Conservation (phyloP, 805 yeast species). For the Wickerhamiella dianesei region DNA sequence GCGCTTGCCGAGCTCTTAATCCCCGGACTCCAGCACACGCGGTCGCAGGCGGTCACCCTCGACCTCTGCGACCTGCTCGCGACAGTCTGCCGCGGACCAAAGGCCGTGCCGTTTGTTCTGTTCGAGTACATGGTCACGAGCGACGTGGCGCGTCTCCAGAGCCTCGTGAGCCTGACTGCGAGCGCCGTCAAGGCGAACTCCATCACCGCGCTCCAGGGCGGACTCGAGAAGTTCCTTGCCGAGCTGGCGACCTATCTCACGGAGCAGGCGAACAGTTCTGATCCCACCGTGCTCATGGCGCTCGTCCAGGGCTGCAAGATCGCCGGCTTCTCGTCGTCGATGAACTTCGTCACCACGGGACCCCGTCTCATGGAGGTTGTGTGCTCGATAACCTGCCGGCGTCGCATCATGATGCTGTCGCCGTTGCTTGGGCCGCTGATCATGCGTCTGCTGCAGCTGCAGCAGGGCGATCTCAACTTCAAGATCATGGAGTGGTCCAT, state of each 20-base stretch:
- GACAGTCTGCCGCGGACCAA: not conserved
- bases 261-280: not conserved
- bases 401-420: not conserved
- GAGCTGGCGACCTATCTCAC: constrained; percentile 1
- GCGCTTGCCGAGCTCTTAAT: not conserved
- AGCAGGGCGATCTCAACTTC: constrained; percentile 3
- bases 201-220: not conserved
- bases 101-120: constrained; percentile 1
- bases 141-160: constrained; percentile 3
- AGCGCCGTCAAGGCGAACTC: not conserved
- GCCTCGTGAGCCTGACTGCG: not conserved
- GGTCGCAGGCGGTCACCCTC: constrained; percentile 2
- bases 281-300: constrained; percentile 1
- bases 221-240: constrained; percentile 1
- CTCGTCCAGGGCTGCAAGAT: constrained; percentile 4
- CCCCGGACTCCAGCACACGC: constrained; percentile 3
- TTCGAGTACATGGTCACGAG: constrained; percentile 2
- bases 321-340: constrained; percentile 3
- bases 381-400: not conserved
- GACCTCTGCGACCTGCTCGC: constrained; percentile 1
- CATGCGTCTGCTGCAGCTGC: constrained; percentile 3
- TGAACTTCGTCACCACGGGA: constrained; percentile 5
- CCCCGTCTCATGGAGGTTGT: constrained; percentile 4
- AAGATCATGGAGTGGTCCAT: constrained; percentile 4
- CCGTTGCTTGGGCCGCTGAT: constrained; percentile 3